A percentile compares a stretch with the other conserved stretches of the same genome.
Conservation (phyloP, 306 rosid genomes). For the Cicer arietinum region DNA sequence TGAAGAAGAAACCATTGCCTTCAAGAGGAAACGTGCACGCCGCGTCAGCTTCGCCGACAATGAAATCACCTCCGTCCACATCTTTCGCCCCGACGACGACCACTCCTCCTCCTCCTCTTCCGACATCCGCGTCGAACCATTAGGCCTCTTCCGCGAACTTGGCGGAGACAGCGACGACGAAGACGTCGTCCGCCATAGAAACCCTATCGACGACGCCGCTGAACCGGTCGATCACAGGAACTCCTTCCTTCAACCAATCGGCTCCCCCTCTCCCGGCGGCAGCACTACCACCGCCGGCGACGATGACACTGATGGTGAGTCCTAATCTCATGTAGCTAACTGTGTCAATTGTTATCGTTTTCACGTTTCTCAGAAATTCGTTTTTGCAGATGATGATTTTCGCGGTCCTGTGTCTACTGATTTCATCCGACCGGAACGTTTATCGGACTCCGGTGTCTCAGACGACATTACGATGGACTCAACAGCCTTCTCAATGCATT, state of each 20-base stretch:
- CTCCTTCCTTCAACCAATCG: slow-evolving; percentile 49
- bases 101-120: slow-evolving; percentile 58
- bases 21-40: slow-evolving; percentile 67
- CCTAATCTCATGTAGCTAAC: not conserved
- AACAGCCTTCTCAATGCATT: slow-evolving; percentile 90
- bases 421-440: slow-evolving; percentile 76
- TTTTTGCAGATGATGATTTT: slow-evolving; percentile 70
- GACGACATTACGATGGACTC: slow-evolving; percentile 92
- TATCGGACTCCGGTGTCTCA: slow-evolving; percentile 73
- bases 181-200: slow-evolving; percentile 23
- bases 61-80: slow-evolving; percentile 91
- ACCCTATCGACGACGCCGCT: slow-evolving; percentile 19
- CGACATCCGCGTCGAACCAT: slow-evolving; percentile 57
- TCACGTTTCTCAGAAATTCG: not conserved
- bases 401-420: slow-evolving; percentile 80
- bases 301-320: slow-evolving; percentile 46
- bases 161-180: slow-evolving; percentile 64
- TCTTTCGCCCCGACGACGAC: slow-evolving; percentile 79
- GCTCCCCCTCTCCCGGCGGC: slow-evolving; percentile 54
- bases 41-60: slow-evolving; percentile 97
- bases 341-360: not conserved
- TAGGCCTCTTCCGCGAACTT: slow-evolving; percentile 67
- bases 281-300: slow-evolving; percentile 45
- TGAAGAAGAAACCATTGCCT: slow-evolving; percentile 59
- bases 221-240: slow-evolving; percentile 37